These are phyloP conservation scores for Physcia stellaris DNA, from an alignment of 495 filamentous ascomycete species.

Conservation along the genomic window DNA sequence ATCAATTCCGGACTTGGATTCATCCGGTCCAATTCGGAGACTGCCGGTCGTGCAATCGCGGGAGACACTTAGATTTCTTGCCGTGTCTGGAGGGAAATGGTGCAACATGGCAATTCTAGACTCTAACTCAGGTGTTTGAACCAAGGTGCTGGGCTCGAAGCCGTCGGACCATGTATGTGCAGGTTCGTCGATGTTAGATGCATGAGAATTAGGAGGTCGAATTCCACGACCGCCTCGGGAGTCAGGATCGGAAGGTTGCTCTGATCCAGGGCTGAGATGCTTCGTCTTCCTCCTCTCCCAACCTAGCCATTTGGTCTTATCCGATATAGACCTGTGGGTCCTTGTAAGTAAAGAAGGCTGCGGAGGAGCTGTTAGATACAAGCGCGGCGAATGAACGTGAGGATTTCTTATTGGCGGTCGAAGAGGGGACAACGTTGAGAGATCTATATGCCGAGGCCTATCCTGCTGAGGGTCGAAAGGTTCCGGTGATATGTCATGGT, in stretches of 20 bases:
- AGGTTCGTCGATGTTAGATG: not conserved
- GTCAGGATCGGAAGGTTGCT: no score
- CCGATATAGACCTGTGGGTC: no score
- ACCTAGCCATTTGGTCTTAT: no score
- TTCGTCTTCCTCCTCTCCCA: constrained; percentile 5
- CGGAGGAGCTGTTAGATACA: no score
- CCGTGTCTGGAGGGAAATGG: no score
- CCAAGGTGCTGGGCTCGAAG: not conserved
- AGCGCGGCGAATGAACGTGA: not conserved
- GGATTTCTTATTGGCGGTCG: no score
- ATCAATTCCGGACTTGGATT: not conserved
- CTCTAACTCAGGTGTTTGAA: not conserved
- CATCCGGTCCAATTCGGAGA: not conserved
- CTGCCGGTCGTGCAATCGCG: not conserved
- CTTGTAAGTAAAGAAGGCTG: no score
- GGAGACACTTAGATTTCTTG: not conserved
- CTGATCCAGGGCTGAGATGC: no score
- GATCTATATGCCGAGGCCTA: not conserved
- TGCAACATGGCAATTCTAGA: no score
- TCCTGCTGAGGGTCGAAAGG: not conserved
- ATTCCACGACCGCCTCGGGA: no score
- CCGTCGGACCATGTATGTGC: constrained; percentile 13
- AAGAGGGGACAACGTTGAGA: not conserved
- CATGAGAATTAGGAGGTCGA: not conserved
- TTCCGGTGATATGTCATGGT: no score